Conservation (phyloP, 139 green algal genomes). For the Picochlorum sp. region DNA sequence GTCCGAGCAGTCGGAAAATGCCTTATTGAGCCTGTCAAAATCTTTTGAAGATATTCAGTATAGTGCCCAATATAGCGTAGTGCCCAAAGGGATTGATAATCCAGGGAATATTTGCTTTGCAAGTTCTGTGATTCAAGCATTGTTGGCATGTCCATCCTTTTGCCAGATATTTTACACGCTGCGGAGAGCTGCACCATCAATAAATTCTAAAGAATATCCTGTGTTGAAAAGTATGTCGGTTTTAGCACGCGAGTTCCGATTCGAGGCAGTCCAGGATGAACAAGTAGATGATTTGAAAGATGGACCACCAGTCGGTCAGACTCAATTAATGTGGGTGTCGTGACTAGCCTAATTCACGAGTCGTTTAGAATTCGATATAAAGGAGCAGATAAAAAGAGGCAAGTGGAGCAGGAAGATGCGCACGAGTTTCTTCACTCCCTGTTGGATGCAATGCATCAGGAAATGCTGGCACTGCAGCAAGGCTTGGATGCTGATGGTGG, state of each 20-base stretch:
- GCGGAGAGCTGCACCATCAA: slow-evolving; percentile 16
- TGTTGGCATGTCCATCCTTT: slow-evolving; percentile 57
- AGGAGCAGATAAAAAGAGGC: neutral
- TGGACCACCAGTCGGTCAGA: neutral
- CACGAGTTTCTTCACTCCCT: slow-evolving; percentile 75
- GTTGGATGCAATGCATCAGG: slow-evolving; percentile 58
- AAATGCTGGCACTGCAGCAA: slow-evolving; percentile 39
- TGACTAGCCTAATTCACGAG: neutral
- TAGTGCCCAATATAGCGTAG: slow-evolving; percentile 2
- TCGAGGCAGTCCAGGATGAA: neutral
- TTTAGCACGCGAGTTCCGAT: slow-evolving; percentile 42
- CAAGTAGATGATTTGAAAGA: neutral
- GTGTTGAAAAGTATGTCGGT: slow-evolving; percentile 44
- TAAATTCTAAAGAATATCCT: slow-evolving; percentile 33
- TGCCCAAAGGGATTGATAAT: slow-evolving; percentile 62
- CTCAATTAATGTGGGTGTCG: neutral
- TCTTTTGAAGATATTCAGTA: no score
- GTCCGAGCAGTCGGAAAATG: no score
- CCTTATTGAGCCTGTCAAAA: no score
- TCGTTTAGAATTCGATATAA: neutral
- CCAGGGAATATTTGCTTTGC: slow-evolving; percentile 79
- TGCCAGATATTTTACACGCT: slow-evolving; percentile 47
- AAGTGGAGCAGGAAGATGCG: slow-evolving; percentile 70
- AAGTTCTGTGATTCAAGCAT: slow-evolving; percentile 64
- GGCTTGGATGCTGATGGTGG: neutral